A percentile compares a stretch with the other conserved stretches of the same genome.
Conservation (phyloP, 495 filamentous ascomycete species). For the Letharia columbiana region DNA sequence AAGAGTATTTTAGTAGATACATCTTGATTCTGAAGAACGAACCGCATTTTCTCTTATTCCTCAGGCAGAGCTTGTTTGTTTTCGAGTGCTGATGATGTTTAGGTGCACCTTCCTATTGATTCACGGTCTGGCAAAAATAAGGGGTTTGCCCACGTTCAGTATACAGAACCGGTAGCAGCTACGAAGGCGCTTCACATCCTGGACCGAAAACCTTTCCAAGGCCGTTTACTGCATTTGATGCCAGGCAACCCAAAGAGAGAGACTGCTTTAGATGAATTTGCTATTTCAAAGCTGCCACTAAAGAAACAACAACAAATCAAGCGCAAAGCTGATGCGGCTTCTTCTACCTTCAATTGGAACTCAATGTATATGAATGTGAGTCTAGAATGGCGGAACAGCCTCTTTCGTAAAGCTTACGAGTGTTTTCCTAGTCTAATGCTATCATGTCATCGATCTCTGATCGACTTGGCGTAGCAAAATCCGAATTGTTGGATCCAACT, state of each 20-base stretch:
- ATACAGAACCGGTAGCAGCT: slow-evolving; percentile 58
- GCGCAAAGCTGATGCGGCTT: slow-evolving; percentile 66
- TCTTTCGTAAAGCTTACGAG: slow-evolving; percentile 24
- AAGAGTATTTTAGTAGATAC: slow-evolving; percentile 75
- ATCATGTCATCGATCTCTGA: slow-evolving; percentile 86
- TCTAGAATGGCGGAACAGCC: slow-evolving; percentile 9
- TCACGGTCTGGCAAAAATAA: slow-evolving; percentile 56
- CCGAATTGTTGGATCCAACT: slow-evolving; percentile 86
- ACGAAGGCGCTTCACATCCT: slow-evolving; percentile 61
- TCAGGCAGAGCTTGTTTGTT: slow-evolving; percentile 27
- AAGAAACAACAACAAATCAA: slow-evolving; percentile 90
- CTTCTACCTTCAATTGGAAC: slow-evolving; percentile 88
- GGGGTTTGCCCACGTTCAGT: slow-evolving; percentile 85
- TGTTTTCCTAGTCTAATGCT: slow-evolving; percentile 57
- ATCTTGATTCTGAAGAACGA: slow-evolving; percentile 51
- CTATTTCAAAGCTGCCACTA: slow-evolving; percentile 76
- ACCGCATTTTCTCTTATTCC: slow-evolving; percentile 21
- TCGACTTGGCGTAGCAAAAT: slow-evolving; percentile 78
- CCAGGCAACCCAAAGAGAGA: slow-evolving; percentile 72
- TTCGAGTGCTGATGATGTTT: slow-evolving; percentile 34
- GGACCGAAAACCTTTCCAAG: slow-evolving; percentile 81
- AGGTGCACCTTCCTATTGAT: slow-evolving; percentile 79
- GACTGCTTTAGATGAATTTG: slow-evolving; percentile 74
- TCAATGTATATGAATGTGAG: slow-evolving; percentile 91
- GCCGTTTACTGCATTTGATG: slow-evolving; percentile 81